phyloP scores from a whole-genome alignment of 257 asterid genomes.

The Cordia subcordata region DNA sequence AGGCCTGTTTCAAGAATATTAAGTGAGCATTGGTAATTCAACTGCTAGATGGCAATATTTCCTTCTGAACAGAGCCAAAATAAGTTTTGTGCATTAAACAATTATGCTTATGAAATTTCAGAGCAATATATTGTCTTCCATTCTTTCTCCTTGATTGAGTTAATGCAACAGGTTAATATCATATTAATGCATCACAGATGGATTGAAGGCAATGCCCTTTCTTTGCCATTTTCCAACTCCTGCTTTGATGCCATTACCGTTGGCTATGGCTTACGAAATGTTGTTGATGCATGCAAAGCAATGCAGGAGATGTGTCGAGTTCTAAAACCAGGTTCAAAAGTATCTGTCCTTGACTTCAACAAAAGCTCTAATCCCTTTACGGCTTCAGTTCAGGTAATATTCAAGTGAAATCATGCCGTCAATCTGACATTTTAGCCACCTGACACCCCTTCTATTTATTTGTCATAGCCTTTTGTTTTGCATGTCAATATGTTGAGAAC shows the following conservation, averaged over 20 bases:
- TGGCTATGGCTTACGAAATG: constrained; percentile 79
- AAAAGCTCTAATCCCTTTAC: constrained; percentile 49
- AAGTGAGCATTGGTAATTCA: constrained; percentile 48
- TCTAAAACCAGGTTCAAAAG: constrained; percentile 64
- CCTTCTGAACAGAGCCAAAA: background rate
- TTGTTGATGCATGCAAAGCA: constrained; percentile 58
- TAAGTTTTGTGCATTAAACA: background rate
- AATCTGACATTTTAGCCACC: background rate
- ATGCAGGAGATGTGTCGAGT: constrained; percentile 66
- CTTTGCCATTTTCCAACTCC: constrained; percentile 65
- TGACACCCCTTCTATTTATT: background rate
- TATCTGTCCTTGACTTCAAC: constrained; percentile 81
- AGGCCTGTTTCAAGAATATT: constrained; percentile 66
- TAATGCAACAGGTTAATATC: constrained; percentile 1
- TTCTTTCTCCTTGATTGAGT: background rate
- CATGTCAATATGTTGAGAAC: no score
- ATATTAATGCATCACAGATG: constrained; percentile 46
- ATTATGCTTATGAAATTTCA: background rate
- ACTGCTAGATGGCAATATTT: background rate
- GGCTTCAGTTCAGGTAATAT: constrained; percentile 55
- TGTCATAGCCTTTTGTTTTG: background rate
- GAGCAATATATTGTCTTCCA: background rate
- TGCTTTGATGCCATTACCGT: constrained; percentile 77
- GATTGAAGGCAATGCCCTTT: constrained; percentile 79
- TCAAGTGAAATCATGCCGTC: background rate